A percentile compares a stretch with the other conserved stretches of the same genome.
These are phyloP conservation scores for Cryphonectria radicalis DNA, from an alignment of 2,329 filamentous ascomycete genomes.

Conservation along the genomic window DNA sequence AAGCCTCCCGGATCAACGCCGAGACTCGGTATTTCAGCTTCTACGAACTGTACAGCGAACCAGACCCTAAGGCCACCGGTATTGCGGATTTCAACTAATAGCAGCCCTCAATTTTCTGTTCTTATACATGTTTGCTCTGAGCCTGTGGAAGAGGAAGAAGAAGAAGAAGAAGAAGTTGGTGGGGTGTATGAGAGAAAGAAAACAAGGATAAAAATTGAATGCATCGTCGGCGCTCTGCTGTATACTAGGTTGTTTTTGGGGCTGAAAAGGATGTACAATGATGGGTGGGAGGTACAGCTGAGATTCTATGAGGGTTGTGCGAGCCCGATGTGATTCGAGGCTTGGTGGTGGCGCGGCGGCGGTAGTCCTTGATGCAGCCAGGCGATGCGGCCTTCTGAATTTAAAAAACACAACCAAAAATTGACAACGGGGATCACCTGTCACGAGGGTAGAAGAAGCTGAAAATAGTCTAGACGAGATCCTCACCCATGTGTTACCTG, in stretches of 20 bases:
- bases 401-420: neutral
- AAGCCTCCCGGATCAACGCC: constrained; percentile 53
- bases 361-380: neutral
- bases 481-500: neutral
- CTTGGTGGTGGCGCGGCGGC: neutral
- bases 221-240: constrained; percentile 28
- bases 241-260: constrained; percentile 24
- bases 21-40: constrained; percentile 56
- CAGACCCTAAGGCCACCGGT: constrained; percentile 52
- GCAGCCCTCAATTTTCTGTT: neutral
- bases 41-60: constrained; percentile 56
- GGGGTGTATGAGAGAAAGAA: neutral
- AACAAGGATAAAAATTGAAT: constrained; percentile 15
- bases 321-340: neutral
- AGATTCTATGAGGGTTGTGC: neutral
- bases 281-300: neutral
- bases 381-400: constrained; percentile 1
- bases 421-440: neutral
- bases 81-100: constrained; percentile 56
- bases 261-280: constrained; percentile 22
- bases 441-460: neutral
- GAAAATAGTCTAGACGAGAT: neutral
- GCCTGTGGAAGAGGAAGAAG: neutral
- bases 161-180: neutral
- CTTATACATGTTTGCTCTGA: neutral